Conservation (phyloP, 2,329 filamentous ascomycete species). For the Verticillium longisporum region DNA sequence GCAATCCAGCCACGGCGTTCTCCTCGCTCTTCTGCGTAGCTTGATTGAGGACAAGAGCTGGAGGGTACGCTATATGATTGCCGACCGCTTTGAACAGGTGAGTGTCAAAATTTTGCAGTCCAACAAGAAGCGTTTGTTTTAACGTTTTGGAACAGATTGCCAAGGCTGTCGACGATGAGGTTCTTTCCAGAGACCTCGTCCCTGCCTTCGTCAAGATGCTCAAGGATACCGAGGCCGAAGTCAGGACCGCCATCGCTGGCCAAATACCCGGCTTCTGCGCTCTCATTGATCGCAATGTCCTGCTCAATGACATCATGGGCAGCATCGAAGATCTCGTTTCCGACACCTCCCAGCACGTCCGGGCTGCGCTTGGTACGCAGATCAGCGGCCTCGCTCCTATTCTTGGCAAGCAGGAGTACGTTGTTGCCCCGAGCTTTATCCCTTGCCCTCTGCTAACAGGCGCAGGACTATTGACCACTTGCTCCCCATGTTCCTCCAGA, state of each 20-base stretch:
- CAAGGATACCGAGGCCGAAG: constrained; percentile 96
- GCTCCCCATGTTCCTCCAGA: constrained; percentile 96
- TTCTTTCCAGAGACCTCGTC: constrained; percentile 86
- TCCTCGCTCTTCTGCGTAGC: constrained; percentile 83
- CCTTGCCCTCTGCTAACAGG: not conserved
- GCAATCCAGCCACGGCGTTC: constrained; percentile 89
- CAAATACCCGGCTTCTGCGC: constrained; percentile 97
- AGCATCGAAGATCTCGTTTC: constrained; percentile 94
- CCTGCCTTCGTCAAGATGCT: constrained; percentile 95
- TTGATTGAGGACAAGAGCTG: constrained; percentile 99
- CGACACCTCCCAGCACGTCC: constrained; percentile 93
- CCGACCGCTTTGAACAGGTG: constrained; percentile 96
- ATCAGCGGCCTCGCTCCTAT: constrained; percentile 96
- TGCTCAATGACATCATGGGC: constrained; percentile 94
- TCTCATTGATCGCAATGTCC: constrained; percentile 76
- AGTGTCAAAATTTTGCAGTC: constrained; percentile 6
- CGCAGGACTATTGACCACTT: constrained; percentile 87
- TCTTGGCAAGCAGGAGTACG: constrained; percentile 93
- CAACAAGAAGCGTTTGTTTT: constrained; percentile 8
- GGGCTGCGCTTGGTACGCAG: constrained; percentile 89
- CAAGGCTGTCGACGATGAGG: constrained; percentile 96
- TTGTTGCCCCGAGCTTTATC: constrained; percentile 7
- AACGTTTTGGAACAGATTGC: constrained; percentile 61
- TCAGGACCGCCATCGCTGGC: constrained; percentile 91
- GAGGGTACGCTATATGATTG: constrained; percentile 98